Percentiles rank a stretch among this genome's conserved stretches.
Conservation (phyloP, 2,329 filamentous ascomycete genomes). For the Fusarium coffeatum region DNA sequence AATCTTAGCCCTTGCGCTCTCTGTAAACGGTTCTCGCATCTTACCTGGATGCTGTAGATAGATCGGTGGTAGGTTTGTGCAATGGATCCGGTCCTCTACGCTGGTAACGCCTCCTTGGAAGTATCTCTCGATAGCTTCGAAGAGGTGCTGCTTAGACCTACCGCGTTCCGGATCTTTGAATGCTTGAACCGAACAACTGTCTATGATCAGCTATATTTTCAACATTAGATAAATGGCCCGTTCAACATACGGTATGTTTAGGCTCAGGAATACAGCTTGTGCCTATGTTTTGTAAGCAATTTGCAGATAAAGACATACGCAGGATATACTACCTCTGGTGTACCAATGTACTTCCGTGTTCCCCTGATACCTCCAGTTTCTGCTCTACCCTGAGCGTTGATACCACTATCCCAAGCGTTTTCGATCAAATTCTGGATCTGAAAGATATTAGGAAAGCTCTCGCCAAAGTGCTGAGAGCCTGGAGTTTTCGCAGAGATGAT, state of each 20-base stretch:
- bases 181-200: constrained; percentile 71
- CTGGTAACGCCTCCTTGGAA: constrained; percentile 67
- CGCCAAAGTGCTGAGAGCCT: constrained; percentile 70
- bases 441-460: constrained; percentile 78
- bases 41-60: constrained; percentile 87
- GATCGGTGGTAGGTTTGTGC: constrained; percentile 81
- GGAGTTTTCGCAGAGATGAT: constrained; percentile 69
- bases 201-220: not conserved
- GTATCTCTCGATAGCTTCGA: constrained; percentile 77
- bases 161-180: constrained; percentile 63
- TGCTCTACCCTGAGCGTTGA: constrained; percentile 77
- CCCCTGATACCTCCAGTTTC: constrained; percentile 89
- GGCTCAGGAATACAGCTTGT: constrained; percentile 78
- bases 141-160: constrained; percentile 64
- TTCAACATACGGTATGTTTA: constrained; percentile 71
- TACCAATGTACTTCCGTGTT: constrained; percentile 97
- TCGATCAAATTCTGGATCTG: constrained; percentile 89
- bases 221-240: not conserved
- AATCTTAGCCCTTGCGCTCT: not conserved
- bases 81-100: constrained; percentile 67
- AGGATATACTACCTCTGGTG: constrained; percentile 74
- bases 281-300: constrained; percentile 62
- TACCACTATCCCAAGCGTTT: constrained; percentile 85
- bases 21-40: constrained; percentile 3
- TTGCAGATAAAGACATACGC: not conserved